A percentile compares a stretch with the other conserved stretches of the same genome.
These are phyloP conservation scores for Zymoseptoria passerinii DNA, from an alignment of 2,329 filamentous ascomycete species.

Conservation along the genomic window DNA sequence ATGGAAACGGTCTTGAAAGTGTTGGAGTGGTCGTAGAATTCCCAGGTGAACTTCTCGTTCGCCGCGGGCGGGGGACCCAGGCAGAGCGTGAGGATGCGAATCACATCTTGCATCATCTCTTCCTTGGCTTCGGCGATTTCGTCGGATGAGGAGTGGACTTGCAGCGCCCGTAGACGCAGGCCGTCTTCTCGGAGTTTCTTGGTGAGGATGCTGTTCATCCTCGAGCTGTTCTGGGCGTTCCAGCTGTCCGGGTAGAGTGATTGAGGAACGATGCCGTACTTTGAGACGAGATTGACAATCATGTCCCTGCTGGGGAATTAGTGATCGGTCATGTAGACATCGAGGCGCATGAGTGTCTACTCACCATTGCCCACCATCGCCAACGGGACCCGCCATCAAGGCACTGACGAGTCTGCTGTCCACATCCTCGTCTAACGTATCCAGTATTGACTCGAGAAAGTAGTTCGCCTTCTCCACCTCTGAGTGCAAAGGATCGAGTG, in stretches of 20 bases:
- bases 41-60: conserved; percentile 66
- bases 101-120: conserved; percentile 70
- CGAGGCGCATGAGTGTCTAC: conserved; percentile 38
- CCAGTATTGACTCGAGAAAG: conserved; percentile 76
- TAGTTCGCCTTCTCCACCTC: conserved; percentile 83
- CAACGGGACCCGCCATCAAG: conserved; percentile 59
- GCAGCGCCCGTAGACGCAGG: conserved; percentile 57
- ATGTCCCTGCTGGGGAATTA: conserved; percentile 52
- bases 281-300: conserved; percentile 75
- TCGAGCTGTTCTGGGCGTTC: conserved; percentile 63
- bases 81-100: conserved; percentile 71
- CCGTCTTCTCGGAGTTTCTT: conserved; percentile 83
- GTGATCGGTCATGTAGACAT: neutral
- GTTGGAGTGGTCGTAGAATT: conserved; percentile 63
- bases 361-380: conserved; percentile 86
- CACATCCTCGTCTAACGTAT: conserved; percentile 61
- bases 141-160: conserved; percentile 31
- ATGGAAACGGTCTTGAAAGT: conserved; percentile 54
- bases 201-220: conserved; percentile 66
- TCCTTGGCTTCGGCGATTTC: conserved; percentile 51
- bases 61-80: conserved; percentile 70
- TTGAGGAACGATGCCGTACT: conserved; percentile 79
- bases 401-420: conserved; percentile 65
- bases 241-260: conserved; percentile 71
- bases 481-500: too few species aligned